Percentiles rank a stretch among this genome's conserved stretches.
phyloP scores from a whole-genome alignment of 345 rosid species.

The Syzygium oleosum region DNA sequence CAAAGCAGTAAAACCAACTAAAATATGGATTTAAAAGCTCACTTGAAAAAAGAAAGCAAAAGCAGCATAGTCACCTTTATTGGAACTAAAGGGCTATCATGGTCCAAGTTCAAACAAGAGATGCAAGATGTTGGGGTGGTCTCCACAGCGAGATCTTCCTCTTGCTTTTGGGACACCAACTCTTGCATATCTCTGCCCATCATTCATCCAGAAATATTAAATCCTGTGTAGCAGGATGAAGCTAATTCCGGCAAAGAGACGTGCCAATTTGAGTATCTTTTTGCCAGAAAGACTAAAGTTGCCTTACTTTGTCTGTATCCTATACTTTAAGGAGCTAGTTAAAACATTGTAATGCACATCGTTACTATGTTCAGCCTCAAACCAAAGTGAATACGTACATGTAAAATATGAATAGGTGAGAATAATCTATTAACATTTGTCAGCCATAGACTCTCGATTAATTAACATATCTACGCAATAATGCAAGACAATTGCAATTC shows the following conservation, averaged over 20 bases:
- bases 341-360: background rate
- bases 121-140: conserved; percentile 31
- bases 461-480: background rate
- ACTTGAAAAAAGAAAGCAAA: background rate
- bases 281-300: background rate
- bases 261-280: background rate
- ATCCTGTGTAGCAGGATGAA: background rate
- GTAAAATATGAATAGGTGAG: background rate
- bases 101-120: conserved; percentile 31
- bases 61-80: conserved; percentile 33
- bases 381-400: too few relatives aligned
- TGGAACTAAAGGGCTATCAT: conserved; percentile 22
- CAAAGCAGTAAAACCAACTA: background rate
- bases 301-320: background rate
- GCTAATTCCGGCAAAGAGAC: background rate
- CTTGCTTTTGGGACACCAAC: conserved; percentile 34
- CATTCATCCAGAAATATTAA: background rate
- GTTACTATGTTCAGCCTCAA: background rate
- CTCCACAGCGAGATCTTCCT: conserved; percentile 23
- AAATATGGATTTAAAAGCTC: background rate
- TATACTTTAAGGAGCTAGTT: background rate
- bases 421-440: background rate
- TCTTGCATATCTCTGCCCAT: conserved; percentile 32
- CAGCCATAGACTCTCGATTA: background rate
- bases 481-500: background rate